Conservation (phyloP, 2,329 filamentous ascomycete genomes). For the Aspergillus arachidicola region DNA sequence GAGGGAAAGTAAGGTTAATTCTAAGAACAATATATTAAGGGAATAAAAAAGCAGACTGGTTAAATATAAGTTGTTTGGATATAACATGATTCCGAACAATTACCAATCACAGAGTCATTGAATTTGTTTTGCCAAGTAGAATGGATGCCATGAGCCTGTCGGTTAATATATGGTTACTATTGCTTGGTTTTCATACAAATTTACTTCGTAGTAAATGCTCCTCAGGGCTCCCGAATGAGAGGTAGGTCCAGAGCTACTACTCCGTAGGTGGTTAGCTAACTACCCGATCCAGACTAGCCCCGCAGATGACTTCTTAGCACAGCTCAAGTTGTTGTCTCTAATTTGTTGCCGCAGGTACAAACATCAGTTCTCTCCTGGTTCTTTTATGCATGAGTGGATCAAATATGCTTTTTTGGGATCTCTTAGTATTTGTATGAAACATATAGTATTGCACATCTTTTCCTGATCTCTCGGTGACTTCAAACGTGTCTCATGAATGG, state of each 20-base stretch:
- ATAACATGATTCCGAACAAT: not conserved
- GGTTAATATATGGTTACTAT: not conserved
- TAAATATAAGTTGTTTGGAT: not conserved
- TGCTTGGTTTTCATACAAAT: not conserved
- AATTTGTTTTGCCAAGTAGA: not conserved
- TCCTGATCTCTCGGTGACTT: not conserved
- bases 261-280: not conserved
- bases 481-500: conserved; percentile 32
- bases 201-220: not conserved
- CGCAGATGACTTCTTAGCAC: not conserved
- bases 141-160: not conserved
- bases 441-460: not conserved
- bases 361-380: not conserved
- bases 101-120: not conserved
- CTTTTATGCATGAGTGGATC: not conserved
- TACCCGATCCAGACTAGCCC: not conserved
- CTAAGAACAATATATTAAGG: not conserved
- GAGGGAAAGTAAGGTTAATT: not conserved
- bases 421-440: not conserved
- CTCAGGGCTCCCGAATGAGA: not conserved
- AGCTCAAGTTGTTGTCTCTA: not conserved
- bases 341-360: not conserved
- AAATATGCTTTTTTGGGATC: not conserved
- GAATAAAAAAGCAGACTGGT: not conserved
- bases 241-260: not conserved